A percentile compares a stretch with the other conserved stretches of the same genome.
Conservation (phyloP, 1,284 basidiomycete genomes). For the Fomitopsis palustris region DNA sequence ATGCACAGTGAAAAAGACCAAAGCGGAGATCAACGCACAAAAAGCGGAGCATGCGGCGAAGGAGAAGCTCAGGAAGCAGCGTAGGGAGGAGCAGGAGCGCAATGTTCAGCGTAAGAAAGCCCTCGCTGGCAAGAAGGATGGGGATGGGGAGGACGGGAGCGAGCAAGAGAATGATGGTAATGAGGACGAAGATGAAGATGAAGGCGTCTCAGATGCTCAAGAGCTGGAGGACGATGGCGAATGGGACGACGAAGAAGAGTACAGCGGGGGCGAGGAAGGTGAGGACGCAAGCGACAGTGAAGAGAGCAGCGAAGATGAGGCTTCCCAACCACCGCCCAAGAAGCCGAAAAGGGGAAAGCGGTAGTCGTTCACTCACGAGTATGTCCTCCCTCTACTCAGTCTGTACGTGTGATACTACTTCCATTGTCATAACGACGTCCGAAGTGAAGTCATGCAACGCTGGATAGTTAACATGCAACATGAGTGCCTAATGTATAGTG, state of each 20-base stretch:
- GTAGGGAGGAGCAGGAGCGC: constrained; percentile 83
- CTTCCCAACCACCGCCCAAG: constrained; percentile 34
- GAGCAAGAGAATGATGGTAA: constrained; percentile 38
- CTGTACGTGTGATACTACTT: background rate
- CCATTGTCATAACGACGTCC: background rate
- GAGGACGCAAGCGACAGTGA: constrained; percentile 32
- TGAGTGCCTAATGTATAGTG: no score
- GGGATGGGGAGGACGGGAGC: constrained; percentile 32
- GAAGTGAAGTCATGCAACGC: no score
- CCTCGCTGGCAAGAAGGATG: constrained; percentile 36
- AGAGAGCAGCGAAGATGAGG: constrained; percentile 36
- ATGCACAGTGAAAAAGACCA: constrained; percentile 77
- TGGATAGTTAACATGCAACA: no score
- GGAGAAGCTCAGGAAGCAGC: constrained; percentile 68
- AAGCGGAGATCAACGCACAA: constrained; percentile 62
- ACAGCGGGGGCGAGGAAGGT: constrained; percentile 49
- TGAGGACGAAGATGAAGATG: constrained; percentile 35
- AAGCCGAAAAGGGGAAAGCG: constrained; percentile 37
- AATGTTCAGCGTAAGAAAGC: constrained; percentile 82
- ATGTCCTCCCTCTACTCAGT: background rate
- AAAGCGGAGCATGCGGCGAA: constrained; percentile 75
- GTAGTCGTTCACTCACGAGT: constrained; percentile 16
- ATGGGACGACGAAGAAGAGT: constrained; percentile 65
- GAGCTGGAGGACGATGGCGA: constrained; percentile 42
- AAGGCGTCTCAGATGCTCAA: constrained; percentile 38